Evolutionary conservation across 306 rosid species (phyloP).

Genomic region (Cyclanthera cordifolia): DNA sequence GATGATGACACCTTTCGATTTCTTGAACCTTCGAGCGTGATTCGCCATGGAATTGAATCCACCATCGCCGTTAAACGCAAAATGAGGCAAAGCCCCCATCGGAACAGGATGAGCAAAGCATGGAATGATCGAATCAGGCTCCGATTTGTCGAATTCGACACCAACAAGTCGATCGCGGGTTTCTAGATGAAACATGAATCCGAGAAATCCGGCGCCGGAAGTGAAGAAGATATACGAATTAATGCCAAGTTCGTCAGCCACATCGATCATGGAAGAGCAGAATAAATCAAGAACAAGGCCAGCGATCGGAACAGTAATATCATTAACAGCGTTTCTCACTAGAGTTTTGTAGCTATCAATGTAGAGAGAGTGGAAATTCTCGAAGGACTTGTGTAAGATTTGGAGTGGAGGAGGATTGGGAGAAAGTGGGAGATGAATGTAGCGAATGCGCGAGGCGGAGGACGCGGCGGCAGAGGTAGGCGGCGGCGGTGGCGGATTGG

Average conservation of each 20-base stretch:
- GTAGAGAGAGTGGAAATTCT: neutral
- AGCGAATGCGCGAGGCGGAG: constrained; percentile 8
- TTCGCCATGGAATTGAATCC: neutral
- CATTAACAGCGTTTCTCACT: neutral
- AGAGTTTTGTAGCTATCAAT: neutral
- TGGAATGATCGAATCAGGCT: constrained; percentile 14
- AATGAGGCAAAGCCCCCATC: constrained; percentile 11
- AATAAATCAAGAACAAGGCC: neutral
- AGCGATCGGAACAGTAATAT: neutral
- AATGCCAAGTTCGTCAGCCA: neutral
- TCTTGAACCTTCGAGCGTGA: neutral
- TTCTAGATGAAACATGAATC: neutral
- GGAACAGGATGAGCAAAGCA: constrained; percentile 23
- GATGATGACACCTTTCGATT: constrained; percentile 7
- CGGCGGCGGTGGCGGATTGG: neutral
- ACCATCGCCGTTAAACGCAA: constrained; percentile 4
- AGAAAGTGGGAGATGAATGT: constrained; percentile 27
- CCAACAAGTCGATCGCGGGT: neutral
- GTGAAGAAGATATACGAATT: constrained; percentile 14
- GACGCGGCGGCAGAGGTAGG: neutral
- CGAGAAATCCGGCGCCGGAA: constrained; percentile 12
- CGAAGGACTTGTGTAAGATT: neutral
- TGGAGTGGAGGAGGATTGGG: neutral
- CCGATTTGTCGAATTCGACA: constrained; percentile 1
- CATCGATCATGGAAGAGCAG: constrained; percentile 15